Evolutionary conservation across 768 basidiomycete genomes (phyloP), one percentile per base, ranked within the genome.

Genomic region (Suillus sp.): DNA sequence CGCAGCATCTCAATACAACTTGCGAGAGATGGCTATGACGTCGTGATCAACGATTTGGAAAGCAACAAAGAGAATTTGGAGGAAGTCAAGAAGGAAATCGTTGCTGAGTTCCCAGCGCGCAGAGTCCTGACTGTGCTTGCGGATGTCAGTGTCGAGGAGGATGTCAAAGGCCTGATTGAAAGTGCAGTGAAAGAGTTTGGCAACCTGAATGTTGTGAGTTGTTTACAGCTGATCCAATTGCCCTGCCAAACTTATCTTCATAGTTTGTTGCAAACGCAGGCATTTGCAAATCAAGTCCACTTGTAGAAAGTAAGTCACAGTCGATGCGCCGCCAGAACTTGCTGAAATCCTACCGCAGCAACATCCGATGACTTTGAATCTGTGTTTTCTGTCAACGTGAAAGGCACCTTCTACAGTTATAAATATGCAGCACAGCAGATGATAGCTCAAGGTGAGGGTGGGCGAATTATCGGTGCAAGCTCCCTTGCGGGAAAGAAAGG

Each of bases 351-450:
- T 38, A 35, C 59, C 4, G 13, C 55, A 81, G 80, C 73, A 1
- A 68, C 70, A 25, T 62, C 73, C 2, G 72, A 73, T 22, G 72
- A 79, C 10, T 70, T 76, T 62, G 76, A 81, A 34, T 62, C 65
- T 22, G 51, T 76, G 11, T 64, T 78, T n/a, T 62, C 73, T 2
- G 71, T 80, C 58, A 84, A 84, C 47, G 71, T 75, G 32, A 75
- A 73, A 16, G 80, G 83, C 6, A 72, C 73, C 0, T 74, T 82
- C 66, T 68, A 81, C 20, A 76, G 74, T 57, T 80, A 80, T 65
- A 82, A 80, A 63, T 72, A 77, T 58, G 82, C 79, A 14, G 82
- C 80, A 8, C 66, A 67, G 30, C 75, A 78, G 63, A 82, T 82
- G 82, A 70, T 83, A 55, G 73, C 75, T 34, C 82, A 79, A 65